Evolutionary conservation across 768 basidiomycete species (phyloP).

Genomic region (Lactarius hengduanensis): DNA sequence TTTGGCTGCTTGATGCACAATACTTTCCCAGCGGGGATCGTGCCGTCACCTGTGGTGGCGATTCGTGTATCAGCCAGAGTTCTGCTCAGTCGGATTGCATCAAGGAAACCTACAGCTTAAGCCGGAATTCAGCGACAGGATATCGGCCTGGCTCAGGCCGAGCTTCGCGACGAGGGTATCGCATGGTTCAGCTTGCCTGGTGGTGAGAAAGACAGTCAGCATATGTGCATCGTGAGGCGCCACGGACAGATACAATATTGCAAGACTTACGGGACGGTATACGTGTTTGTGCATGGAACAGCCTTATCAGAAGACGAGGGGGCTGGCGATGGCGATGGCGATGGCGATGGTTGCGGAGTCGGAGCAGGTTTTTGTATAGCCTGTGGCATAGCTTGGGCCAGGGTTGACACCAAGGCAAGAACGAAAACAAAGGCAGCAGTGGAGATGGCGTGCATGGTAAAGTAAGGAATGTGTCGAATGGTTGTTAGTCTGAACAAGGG

Average conservation of each 20-base stretch:
- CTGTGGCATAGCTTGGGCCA: neutral
- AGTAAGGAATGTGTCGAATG: neutral
- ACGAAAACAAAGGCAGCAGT: conserved; percentile 3
- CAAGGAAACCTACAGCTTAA: conserved; percentile 2
- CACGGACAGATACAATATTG: no score
- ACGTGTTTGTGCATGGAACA: neutral
- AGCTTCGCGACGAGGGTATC: neutral
- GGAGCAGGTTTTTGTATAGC: no score
- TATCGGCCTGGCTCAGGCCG: neutral
- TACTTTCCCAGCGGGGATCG: neutral
- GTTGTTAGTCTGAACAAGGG: neutral
- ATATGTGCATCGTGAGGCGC: neutral
- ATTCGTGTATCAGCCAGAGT: neutral
- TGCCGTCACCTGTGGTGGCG: neutral
- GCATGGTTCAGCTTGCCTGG: conserved; percentile 11
- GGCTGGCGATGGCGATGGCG: no score
- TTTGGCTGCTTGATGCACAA: neutral
- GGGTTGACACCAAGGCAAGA: neutral
- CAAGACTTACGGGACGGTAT: neutral
- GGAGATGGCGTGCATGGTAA: conserved; percentile 10
- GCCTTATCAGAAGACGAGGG: neutral
- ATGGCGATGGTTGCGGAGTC: no score
- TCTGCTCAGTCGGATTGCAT: neutral
- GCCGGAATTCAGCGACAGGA: conserved; percentile 14
- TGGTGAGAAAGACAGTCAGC: neutral